Evolutionary conservation across 2,329 filamentous ascomycete genomes (phyloP), one percentile per base, ranked within the genome.

Genomic region (Paracamarosporium sp.): DNA sequence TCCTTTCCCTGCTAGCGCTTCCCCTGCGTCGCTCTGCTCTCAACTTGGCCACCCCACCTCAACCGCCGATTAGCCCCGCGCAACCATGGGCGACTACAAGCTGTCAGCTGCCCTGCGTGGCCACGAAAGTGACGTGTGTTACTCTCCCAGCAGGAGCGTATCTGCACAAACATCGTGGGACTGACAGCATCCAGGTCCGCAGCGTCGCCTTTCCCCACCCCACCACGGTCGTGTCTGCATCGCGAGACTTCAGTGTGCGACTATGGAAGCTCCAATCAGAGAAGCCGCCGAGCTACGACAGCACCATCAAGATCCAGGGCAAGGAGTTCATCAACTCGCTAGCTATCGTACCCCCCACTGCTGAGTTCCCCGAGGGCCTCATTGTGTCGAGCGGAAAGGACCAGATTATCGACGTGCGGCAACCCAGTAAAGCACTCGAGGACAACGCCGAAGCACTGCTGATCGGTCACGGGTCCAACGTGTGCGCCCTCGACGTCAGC

Each of bases 371-470:
- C 0, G 85, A 95, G 52, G 95, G 95, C 12, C 84, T 97, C 4
- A 84, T 98, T 36, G 83, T 96, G 7, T 95, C 93, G 0, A 93
- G 91, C 62, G 95, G 95, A 56, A 91, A 94, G 72, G 95, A 98
- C 72, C 90, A 92, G 30, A 90, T 98, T 62, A 94, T 99, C 68
- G 94, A 98, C 74, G 91, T 96, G 47, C 89, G 93, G 70, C 86
- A 89, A 61, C 90, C 91, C 5, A 84, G 82, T 11, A 86, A 88
- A 50, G 77, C 83, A 25, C 81, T 89, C 1, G 84, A 88, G 30
- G 90, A 93, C 64, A 90, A 94, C 77, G 91, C 94, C 8, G 91
- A 97, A 65, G 90, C 91, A 22, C 83, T 98, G 61, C 84, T 99
- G 9, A 81, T 97, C 50, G 94, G 95, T 12, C 95, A 99, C 74